Conservation (phyloP, 1,139 yeast genomes). For the Saccharomyces uvarum region DNA sequence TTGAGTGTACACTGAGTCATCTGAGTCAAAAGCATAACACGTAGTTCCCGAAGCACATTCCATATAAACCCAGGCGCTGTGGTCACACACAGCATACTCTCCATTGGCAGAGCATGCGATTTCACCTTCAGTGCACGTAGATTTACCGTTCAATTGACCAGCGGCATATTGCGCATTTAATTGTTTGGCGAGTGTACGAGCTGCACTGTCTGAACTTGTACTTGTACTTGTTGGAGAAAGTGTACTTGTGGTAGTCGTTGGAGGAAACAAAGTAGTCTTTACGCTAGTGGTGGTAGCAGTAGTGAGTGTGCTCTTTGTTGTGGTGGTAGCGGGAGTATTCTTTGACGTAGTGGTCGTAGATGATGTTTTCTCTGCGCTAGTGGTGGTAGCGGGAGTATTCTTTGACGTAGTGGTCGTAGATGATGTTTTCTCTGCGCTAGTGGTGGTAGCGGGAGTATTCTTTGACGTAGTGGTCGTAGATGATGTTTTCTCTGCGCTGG, state of each 20-base stretch:
- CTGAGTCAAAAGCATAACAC: conserved; percentile 44
- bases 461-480: neutral
- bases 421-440: no score
- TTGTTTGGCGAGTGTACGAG: conserved; percentile 36
- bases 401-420: neutral
- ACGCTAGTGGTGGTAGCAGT: neutral
- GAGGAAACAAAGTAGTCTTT: neutral
- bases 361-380: neutral
- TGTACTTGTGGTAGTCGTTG: conserved; percentile 11
- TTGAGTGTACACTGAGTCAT: conserved; percentile 35
- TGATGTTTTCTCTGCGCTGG: neutral
- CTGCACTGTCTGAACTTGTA: conserved; percentile 24
- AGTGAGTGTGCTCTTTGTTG: neutral
- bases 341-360: neutral
- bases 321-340: neutral
- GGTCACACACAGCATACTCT: conserved; percentile 46
- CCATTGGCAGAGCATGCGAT: conserved; percentile 44
- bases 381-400: neutral
- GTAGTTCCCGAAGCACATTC: conserved; percentile 53
- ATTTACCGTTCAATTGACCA: conserved; percentile 28
- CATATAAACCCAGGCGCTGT: conserved; percentile 47
- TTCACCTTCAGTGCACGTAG: conserved; percentile 41
- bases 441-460: neutral
- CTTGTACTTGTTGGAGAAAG: conserved; percentile 11
- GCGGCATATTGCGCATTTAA: conserved; percentile 32